Base-by-base conservation (phyloP, 192 early-diverging fungal genomes). In the Linnemannia zychae region DNA sequence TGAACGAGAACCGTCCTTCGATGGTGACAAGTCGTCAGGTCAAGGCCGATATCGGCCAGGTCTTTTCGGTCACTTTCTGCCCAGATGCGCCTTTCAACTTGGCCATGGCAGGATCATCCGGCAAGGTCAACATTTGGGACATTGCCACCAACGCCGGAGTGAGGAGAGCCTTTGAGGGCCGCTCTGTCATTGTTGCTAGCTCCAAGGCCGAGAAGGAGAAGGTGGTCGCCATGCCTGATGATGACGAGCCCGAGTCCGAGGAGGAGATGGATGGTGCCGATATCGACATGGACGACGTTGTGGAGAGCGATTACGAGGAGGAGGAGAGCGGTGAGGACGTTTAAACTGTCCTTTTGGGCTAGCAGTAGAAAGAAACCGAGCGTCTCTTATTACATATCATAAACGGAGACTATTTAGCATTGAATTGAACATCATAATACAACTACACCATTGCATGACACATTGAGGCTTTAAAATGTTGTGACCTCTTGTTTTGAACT, bases 51-150 rank as follows among this genome's bases (percentile, higher is more conserved):
- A 76, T 90, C 71, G 92, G 92, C 7, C 96, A 95, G 73, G 93
- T 99, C 20, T 99, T 99, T 89, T 88, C 95, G 16, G 79, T 95
- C 15, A 86, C 86, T 24, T 99, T 99, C 90, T 97, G 96, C 78
- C 94, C 95, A 1, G 98, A 99, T 89, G 93, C 97, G 57, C 95
- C 97, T n/a, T 96, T 95, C 92, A 90, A 94, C 67, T 69, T 98
- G 66, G 96, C 97, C 12, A 92, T 97, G 57, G 96, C 92, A 31
- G 99, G 99, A 46, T 96, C 95, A 28, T 92, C 91, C 13, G 99
- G 98, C 74, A 97, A 97, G 77, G 89, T 98, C 50, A 90, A 95
- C 36, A 92, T 99, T 15, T 99, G 98, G 98, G 96, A 99, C 82
- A 88, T 99, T 81, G 93, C 94, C 28, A 92, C 94, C 20, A 99